Conservation (phyloP, 345 rosid genomes). For the Ailanthus altissimus region DNA sequence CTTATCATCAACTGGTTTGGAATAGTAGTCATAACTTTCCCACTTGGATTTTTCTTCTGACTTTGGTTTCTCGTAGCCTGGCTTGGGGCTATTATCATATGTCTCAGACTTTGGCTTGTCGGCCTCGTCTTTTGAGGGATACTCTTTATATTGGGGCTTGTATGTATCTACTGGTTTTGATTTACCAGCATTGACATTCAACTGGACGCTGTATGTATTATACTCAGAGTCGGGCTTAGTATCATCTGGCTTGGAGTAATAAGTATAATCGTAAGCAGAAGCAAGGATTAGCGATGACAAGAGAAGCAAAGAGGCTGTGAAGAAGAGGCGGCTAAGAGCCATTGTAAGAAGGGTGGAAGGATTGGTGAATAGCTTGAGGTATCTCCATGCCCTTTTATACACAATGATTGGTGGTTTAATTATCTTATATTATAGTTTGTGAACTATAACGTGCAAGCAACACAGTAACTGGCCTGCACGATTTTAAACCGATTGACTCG, state of each 20-base stretch:
- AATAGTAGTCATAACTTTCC: neutral
- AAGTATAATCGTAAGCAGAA: slow-evolving; percentile 25
- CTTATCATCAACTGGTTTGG: neutral
- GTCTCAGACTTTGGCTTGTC: neutral
- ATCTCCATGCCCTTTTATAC: slow-evolving; percentile 10
- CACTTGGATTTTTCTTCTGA: neutral
- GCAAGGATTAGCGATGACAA: slow-evolving; percentile 11
- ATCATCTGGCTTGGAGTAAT: neutral
- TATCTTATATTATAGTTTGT: neutral
- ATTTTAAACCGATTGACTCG: neutral
- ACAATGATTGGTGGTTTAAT: neutral
- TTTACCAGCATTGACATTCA: neutral
- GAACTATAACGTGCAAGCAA: neutral
- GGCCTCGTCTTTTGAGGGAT: neutral
- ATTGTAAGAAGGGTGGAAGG: neutral
- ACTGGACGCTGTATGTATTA: neutral
- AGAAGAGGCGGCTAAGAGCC: slow-evolving; percentile 14
- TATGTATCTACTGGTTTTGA: slow-evolving; percentile 1
- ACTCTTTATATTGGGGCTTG: neutral
- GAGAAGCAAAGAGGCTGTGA: slow-evolving; percentile 13
- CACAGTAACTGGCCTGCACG: neutral
- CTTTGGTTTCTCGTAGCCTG: neutral
- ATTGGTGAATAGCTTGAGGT: neutral
- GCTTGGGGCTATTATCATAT: neutral
- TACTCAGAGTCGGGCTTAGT: neutral